Evolutionary conservation across 352 stramenopile genomes (phyloP).

Genomic region (Pythium biforme): DNA sequence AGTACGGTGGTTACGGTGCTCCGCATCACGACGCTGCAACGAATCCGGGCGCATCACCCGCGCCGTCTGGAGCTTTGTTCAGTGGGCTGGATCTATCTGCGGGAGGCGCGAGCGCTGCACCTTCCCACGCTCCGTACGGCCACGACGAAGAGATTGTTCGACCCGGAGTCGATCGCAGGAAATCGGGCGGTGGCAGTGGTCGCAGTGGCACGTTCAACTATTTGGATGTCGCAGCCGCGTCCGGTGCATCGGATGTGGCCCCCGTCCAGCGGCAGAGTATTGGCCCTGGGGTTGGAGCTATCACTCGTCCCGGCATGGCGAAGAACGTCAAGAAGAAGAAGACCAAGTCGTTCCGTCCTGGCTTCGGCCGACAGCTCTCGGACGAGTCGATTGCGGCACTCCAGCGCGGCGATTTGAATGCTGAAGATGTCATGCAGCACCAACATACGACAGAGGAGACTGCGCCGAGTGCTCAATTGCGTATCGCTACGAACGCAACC

Average conservation of each 20-base stretch:
- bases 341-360: constrained; percentile 82
- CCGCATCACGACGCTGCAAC: constrained; percentile 17
- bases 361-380: constrained; percentile 80
- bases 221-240: constrained; percentile 40
- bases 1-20: constrained; percentile 18
- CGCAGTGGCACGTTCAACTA: constrained; percentile 59
- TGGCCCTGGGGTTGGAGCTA: constrained; percentile 4
- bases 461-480: constrained; percentile 25
- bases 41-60: constrained; percentile 4
- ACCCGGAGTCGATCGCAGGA: constrained; percentile 16
- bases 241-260: constrained; percentile 4
- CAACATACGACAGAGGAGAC: constrained; percentile 6
- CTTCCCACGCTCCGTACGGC: not conserved
- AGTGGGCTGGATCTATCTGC: constrained; percentile 25
- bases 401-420: constrained; percentile 72
- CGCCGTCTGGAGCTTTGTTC: constrained; percentile 22
- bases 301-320: constrained; percentile 22
- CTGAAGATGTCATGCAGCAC: constrained; percentile 65
- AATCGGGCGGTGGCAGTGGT: constrained; percentile 7
- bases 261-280: constrained; percentile 15
- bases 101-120: not conserved
- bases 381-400: constrained; percentile 77
- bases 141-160: constrained; percentile 19
- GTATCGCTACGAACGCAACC: constrained; percentile 41
- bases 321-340: constrained; percentile 78